Evolutionary conservation across 106 monocot genomes (phyloP), one percentile per base, ranked within the genome.

Genomic region (Cymbidium sinense): DNA sequence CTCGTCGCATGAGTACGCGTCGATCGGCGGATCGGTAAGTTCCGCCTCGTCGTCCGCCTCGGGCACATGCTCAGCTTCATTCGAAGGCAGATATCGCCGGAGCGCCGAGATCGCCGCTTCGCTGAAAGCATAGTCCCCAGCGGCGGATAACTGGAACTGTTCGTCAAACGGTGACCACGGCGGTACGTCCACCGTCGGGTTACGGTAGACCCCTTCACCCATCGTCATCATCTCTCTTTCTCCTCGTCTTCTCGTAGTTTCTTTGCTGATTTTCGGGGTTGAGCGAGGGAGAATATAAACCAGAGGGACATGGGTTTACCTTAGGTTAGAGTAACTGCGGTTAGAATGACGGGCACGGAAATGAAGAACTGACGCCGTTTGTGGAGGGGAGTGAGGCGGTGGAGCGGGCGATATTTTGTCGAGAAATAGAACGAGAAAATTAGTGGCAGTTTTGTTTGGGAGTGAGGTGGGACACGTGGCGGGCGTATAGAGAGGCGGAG

Each of bases 1-100:
- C 76, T 84, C 84, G 27, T 84, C 84, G 61, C 73, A 73, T 6
- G 73, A 73, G 80, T 39, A 73, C 21, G 74, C 61, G 41, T 80
- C 80, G 7, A 80, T 13, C 12, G 61, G 54, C 2, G 78, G 33
- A 43, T 44, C 69, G 1, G 70, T 30, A 9, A 34, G n/a, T 7
- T 70, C 78, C 34, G 71, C 70, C 36, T 73, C 70, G 5, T 52
- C 44, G 28, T 69, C 67, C 31, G 77, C 35, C 18, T 50, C 76
- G 15, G 20, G 50, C 12, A 18, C 39, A 20, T n/a, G 10, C 69
- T 12, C 77, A 61, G 11, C 77, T 39, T 55, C 77, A 30, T 36
- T 61, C 23, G 71, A 18, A 17, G 71, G 71, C 4, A 72, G 37
- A 61, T 61, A 77, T 34, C 61, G 62, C 62, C 33, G 77, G 23